Evolutionary conservation across 2,329 filamentous ascomycete genomes (phyloP).

Genomic region (Lasiodiplodia gonubiensis): DNA sequence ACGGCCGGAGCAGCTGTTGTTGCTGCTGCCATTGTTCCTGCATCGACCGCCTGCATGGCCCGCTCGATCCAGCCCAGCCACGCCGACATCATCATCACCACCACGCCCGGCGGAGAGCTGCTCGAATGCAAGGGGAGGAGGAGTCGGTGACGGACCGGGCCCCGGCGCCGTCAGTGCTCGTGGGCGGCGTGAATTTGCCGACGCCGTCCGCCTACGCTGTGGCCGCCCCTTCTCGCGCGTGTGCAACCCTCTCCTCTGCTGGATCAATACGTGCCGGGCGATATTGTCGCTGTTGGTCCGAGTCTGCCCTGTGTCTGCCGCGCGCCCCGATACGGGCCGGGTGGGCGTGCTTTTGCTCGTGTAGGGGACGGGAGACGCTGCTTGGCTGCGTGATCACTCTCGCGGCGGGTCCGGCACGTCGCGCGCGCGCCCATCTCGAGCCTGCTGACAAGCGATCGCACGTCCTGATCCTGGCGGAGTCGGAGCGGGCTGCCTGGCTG

Average conservation of each 20-base stretch:
- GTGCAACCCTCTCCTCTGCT: not conserved
- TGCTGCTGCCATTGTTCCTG: constrained; percentile 20
- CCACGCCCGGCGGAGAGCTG: constrained; percentile 10
- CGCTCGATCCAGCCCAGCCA: constrained; percentile 23
- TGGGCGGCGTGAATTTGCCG: constrained; percentile 22
- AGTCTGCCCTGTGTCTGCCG: constrained; percentile 21
- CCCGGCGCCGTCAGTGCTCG: constrained; percentile 21
- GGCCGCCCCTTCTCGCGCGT: not conserved
- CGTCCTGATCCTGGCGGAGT: constrained; percentile 19
- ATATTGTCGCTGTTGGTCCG: constrained; percentile 17
- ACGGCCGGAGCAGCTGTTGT: constrained; percentile 23
- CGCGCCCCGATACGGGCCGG: constrained; percentile 9
- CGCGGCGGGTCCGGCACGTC: constrained; percentile 20
- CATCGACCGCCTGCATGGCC: constrained; percentile 21
- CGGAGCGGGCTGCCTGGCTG: constrained; percentile 16
- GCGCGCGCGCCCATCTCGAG: constrained; percentile 19
- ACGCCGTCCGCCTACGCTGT: constrained; percentile 6
- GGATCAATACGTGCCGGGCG: constrained; percentile 16
- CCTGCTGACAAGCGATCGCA: constrained; percentile 21
- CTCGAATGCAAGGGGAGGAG: constrained; percentile 12
- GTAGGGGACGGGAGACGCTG: constrained; percentile 5
- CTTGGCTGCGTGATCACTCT: constrained; percentile 18
- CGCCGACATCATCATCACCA: constrained; percentile 22
- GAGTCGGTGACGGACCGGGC: constrained; percentile 22
- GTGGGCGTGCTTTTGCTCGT: constrained; percentile 9